Base-by-base conservation (phyloP, 2,329 filamentous ascomycete genomes). In the Stagonosporopsis chrysanthemi region DNA sequence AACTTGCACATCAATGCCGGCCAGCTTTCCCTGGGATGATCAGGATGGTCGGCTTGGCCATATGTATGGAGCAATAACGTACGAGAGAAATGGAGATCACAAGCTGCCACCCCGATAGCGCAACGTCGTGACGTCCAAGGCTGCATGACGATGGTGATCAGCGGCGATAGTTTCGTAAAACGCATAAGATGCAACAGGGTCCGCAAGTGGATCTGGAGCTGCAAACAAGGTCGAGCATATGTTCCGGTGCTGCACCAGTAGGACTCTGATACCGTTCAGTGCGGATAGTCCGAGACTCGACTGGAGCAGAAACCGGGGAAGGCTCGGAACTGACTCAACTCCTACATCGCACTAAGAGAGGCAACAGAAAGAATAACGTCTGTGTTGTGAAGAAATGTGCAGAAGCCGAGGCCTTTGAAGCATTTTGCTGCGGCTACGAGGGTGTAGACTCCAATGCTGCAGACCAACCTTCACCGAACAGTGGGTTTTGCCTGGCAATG, bases 271-370 rank as follows among this genome's bases (percentile, higher is more conserved):
- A 54, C 51, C 15, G 19, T 31, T 42, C 36, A 42, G 23, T 15
- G 12, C 46, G 29, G 41, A 43, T 26, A 33, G 12, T 4, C 17
- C 44, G 31, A 15, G 33, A 29, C 22, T 35, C 4, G n/a, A 23
- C 7, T 52, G 49, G 26, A 44, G 39, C 33, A 38, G 40, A 54
- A 50, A 45, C 50, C 42, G 56, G 50, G 51, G 46, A 58, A 58
- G 46, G 41, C 29, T 38, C 33, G 44, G 39, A 23, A 58, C 35
- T 45, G 39, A 53, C 26, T 40, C 49, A 4, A 22, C 6, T 38
- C 8, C 22, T 17, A 11, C 11, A 5, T 40, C 14, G 19, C 11
- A 29, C 43, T 26, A 40, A 29, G 6, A n/a, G n/a, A 24, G 12
- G 40, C 22, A 33, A 35, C 31, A n/a, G 36, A 33, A 31, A 47